Base-by-base conservation (phyloP, 2,329 filamentous ascomycete genomes). In the Diplocarpon mali region DNA sequence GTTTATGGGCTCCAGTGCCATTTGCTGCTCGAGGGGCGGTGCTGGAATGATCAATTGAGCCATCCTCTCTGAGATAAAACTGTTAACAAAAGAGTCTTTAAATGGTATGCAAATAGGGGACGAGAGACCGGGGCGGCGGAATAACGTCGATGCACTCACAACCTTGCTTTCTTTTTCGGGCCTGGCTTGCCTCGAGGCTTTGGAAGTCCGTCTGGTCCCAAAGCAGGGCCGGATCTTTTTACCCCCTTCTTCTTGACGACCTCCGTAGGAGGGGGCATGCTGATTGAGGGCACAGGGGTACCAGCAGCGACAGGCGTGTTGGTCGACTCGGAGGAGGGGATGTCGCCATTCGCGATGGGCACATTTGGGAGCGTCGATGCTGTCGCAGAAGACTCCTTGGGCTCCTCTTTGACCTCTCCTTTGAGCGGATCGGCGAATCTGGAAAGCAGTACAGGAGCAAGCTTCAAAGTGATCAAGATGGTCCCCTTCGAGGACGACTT, bases 101-200 rank as follows among this genome's bases (percentile, higher is more conserved):
- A 9, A 38, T 15, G 31, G 34, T 14, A 12, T 17, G 3, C 20
- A 24, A 7, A 24, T 24, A 24, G 7, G 7, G 20, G 20, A 7
- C 4, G 20, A 7, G 20, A 24, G 7, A 24, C n/a, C n/a, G n/a
- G n/a, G n/a, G n/a, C n/a, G n/a, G n/a, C n/a, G n/a, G n/a, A n/a
- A n/a, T n/a, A n/a, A n/a, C n/a, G n/a, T n/a, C 11, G 13, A 5
- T 40, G 27, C 46, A 83, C 88, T 69, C 83, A 95, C 90, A 95
- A 68, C 72, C 84, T 81, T 53, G 85, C 81, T 70, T 93, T 95
- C 78, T 95, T 95, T 76, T 95, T 96, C 0, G 90, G 90, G 6
- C 90, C 90, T 6, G 92, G 90, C 69, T 94, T 93, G 61, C 84
- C 84, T 62, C 85, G 72, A 44, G 80, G 71, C 65, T 85, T 88